Evolutionary conservation across 1,284 basidiomycete genomes (phyloP), one percentile per base, ranked within the genome.

Genomic region (Tranzscheliella williamsii): DNA sequence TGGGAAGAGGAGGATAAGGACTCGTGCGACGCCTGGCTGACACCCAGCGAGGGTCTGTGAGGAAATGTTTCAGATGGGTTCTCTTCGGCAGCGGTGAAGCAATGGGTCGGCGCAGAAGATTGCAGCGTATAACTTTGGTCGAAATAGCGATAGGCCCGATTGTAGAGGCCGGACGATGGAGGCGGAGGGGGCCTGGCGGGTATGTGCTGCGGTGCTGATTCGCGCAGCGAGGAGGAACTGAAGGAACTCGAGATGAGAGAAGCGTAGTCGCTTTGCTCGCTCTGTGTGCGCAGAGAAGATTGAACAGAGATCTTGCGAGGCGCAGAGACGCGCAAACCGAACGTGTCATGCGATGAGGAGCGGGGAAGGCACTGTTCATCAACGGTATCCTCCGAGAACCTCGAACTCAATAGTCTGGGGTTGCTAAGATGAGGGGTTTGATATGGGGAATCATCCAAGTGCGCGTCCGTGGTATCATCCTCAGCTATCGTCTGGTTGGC

Each of bases 331-430:
- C 33, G 35, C 21, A 34, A 17, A 22, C 50, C 46, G 22, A 61
- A 61, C 2, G 57, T 61, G 32, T 35, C 38, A 5, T 50, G 50
- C 11, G 57, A 61, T 0, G 34, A 27, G 12, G 56, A 60, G 31
- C 36, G 46, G 2, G 42, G 39, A 5, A 54, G 13, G 23, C 22
- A 33, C 4, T 45, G 46, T 23, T 61, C 57, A 8, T 61, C 57
- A 33, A 61, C 38, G 21, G 57, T 61, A 24, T 61, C 57, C 35
- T 61, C 57, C 13, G 57, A 61, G 33, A 61, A 61, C 13, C 57
- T 36, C 0, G 57, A 61, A 8, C 42, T 42, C 13, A 61, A 50
- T 3, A 53, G 9, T 2, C 35, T 20, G 0, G 27, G 27, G n/a
- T n/a, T 42, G 42, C 27, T 58, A 44, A 18, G 48, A 32, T 4